Percentiles rank a stretch among this genome's conserved stretches.
These are phyloP conservation scores for Hypericum perforatum DNA, from an alignment of 345 rosid genomes.

Conservation along the genomic window DNA sequence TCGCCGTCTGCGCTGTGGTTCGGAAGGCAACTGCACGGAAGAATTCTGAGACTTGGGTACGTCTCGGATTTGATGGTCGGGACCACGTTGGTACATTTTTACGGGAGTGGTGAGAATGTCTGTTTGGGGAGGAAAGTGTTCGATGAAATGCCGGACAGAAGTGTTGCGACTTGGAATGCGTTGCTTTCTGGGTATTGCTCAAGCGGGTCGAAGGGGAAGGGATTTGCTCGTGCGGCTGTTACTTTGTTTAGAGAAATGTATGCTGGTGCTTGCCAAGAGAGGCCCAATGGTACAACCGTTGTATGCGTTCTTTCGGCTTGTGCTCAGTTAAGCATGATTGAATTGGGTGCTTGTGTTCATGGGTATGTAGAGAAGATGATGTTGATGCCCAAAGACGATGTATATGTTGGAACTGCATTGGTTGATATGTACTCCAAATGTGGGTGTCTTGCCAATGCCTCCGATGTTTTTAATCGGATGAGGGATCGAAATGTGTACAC, in stretches of 20 bases:
- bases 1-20: constrained; percentile 22
- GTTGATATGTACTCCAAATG: constrained; percentile 63
- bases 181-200: constrained; percentile 51
- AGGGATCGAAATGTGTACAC: constrained; percentile 42
- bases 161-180: constrained; percentile 48
- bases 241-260: constrained; percentile 38
- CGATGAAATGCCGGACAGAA: constrained; percentile 52
- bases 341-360: constrained; percentile 42
- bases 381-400: constrained; percentile 35
- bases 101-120: constrained; percentile 33
- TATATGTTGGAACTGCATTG: constrained; percentile 49
- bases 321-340: constrained; percentile 40
- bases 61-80: constrained; percentile 27
- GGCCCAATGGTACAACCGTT: constrained; percentile 49
- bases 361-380: constrained; percentile 45
- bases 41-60: constrained; percentile 28
- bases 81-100: constrained; percentile 50
- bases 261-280: constrained; percentile 23
- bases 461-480: constrained; percentile 30
- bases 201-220: constrained; percentile 27
- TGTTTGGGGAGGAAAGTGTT: constrained; percentile 39
- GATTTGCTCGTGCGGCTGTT: constrained; percentile 28
- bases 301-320: constrained; percentile 51
- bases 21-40: constrained; percentile 42
- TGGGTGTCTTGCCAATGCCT: constrained; percentile 36